Percentiles rank a stretch among this genome's conserved stretches.
phyloP scores from a whole-genome alignment of 2,329 filamentous ascomycete genomes.

The Nannizziopsis arthrosporioides region DNA sequence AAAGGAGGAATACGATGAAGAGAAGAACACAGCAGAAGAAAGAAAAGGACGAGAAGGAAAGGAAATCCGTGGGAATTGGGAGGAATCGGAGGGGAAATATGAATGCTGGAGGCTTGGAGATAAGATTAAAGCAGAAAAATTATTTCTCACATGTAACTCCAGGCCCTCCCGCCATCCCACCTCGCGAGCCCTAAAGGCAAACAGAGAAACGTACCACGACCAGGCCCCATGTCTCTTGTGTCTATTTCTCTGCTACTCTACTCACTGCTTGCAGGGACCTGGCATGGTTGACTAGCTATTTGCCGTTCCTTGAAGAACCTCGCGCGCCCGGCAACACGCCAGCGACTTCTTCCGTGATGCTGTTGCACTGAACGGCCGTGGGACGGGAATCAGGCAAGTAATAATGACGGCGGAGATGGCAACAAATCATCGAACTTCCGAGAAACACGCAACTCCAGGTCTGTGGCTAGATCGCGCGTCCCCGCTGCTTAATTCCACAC shows the following conservation, averaged over 20 bases:
- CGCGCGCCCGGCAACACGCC: background rate
- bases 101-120: slow-evolving; percentile 1
- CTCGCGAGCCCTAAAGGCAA: background rate
- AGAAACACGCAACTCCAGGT: slow-evolving; percentile 17
- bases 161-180: slow-evolving; percentile 7
- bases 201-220: slow-evolving; percentile 1
- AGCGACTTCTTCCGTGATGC: slow-evolving; percentile 2
- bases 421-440: slow-evolving; percentile 16
- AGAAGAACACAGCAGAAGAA: slow-evolving; percentile 11
- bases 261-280: too few species aligned
- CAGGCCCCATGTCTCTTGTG: background rate
- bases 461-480: slow-evolving; percentile 14
- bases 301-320: background rate
- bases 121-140: slow-evolving; percentile 3
- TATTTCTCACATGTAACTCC: background rate
- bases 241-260: background rate
- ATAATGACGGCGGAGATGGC: slow-evolving; percentile 5
- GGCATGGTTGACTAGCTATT: too few species aligned
- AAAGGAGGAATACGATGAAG: slow-evolving; percentile 20
- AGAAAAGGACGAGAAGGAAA: slow-evolving; percentile 15
- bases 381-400: slow-evolving; percentile 6
- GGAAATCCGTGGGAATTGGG: slow-evolving; percentile 1
- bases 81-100: slow-evolving; percentile 1
- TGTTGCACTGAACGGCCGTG: slow-evolving; percentile 6
- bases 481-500: slow-evolving; percentile 8